Conservation (phyloP, 2,329 filamentous ascomycete species). For the Chaetomiaceae sp. region DNA sequence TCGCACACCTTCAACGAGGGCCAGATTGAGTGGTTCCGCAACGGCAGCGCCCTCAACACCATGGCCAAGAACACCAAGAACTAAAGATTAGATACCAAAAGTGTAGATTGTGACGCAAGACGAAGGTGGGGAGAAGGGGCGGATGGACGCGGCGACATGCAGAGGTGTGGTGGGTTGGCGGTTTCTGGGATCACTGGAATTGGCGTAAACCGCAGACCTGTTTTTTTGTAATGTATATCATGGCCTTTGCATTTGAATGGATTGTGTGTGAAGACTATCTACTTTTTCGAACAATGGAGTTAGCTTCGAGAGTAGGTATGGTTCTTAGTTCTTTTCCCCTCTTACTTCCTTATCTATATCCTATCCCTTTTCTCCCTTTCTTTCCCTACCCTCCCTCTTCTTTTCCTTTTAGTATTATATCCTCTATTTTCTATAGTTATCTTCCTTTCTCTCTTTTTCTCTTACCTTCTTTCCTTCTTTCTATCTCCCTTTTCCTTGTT, state of each 20-base stretch:
- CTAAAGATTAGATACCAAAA: slow-evolving; percentile 19
- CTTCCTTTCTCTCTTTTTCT: too few relatives aligned
- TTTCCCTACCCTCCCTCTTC: too few relatives aligned
- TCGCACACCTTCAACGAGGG: slow-evolving; percentile 96
- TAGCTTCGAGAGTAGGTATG: too few relatives aligned
- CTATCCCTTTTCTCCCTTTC: too few relatives aligned
- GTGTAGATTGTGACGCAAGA: slow-evolving; percentile 23
- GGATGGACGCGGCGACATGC: not conserved
- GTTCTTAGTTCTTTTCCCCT: too few relatives aligned
- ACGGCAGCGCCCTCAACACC: slow-evolving; percentile 94
- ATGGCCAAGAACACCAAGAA: slow-evolving; percentile 70
- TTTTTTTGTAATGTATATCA: slow-evolving; percentile 28
- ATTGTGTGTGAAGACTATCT: slow-evolving; percentile 12
- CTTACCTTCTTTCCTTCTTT: too few relatives aligned
- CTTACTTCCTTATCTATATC: too few relatives aligned
- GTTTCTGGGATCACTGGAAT: slow-evolving; percentile 24
- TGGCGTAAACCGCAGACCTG: slow-evolving; percentile 27
- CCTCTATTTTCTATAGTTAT: too few relatives aligned
- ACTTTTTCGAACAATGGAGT: too few relatives aligned
- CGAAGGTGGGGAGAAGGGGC: slow-evolving; percentile 6
- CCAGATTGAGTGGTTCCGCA: slow-evolving; percentile 99
- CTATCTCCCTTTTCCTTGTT: too few relatives aligned
- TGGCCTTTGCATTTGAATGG: slow-evolving; percentile 28
- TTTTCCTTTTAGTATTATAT: too few relatives aligned
- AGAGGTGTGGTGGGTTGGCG: slow-evolving; percentile 18